Base-by-base conservation (phyloP, 2,329 filamentous ascomycete genomes). In the Xylaria hypoxylon region DNA sequence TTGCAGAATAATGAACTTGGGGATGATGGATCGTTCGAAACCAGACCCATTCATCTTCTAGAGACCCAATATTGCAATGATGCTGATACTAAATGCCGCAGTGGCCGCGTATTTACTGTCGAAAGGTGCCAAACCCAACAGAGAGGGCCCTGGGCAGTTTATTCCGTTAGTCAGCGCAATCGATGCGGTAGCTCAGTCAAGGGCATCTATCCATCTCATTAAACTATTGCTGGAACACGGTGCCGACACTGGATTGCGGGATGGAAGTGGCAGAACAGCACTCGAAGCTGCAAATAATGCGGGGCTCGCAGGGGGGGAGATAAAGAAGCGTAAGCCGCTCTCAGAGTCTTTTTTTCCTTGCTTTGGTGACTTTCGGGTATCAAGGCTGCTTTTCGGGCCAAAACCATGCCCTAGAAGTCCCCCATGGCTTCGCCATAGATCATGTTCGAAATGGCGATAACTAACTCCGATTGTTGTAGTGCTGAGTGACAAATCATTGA, bases 91-190 rank as follows among this genome's bases (percentile, higher is more conserved):
- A 22, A 19, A 35, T 45, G n/a, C 15, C 40, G 38, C 17, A 64
- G 62, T 77, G 76, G 75, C 74, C 4, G 38, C 56, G n/a, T 68
- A 69, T 22, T 50, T 77, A 35, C 58, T 77, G 19, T 51, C 50
- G 1, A 53, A 47, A 33, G 68, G 68, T 2, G 74, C 75, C 2
- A 60, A 72, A 1, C 73, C 75, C 2, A 73, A 78, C 28, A 72
- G 73, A 33, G 60, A 56, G 19, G 73, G 72, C 0, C 70, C 68
- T 68, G 73, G 59, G 67, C 64, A 28, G 10, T 65, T 42, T 13
- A 42, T 67, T 31, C 62, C 66, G 6, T 22, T 66, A 15, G 42
- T 66, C 28, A 50, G 58, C 35, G 74, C 75, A 4, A 75, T 77
- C 28, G 72, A 77, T 31, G 64, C 69, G 5, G 69, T 71, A 13